Base-by-base conservation (phyloP, 257 asterid species). In the Ocimum tenuiflorum region DNA sequence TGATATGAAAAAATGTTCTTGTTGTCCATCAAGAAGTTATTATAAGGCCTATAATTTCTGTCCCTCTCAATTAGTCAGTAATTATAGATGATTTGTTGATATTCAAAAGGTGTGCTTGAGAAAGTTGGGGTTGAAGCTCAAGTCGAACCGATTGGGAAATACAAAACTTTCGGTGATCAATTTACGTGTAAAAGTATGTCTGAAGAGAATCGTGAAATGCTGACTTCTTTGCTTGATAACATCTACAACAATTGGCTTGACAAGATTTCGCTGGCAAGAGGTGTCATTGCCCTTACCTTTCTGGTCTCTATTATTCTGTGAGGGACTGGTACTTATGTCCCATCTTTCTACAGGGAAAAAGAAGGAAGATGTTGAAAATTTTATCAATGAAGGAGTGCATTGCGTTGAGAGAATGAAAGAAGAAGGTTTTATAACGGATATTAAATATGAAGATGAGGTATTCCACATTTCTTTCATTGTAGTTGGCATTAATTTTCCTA, bases 381-480 rank as follows among this genome's bases (percentile, higher is more conserved):
- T 85, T 70, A 71, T 87, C 45, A 79, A 87, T 69, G 83, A 87
- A 67, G 95, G 95, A 63, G 82, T 78, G 43, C 83, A 79, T 69
- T 74, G 79, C 69, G 73, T 82, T 62, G 87, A 79, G 50, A 78
- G 77, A 82, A 82, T 87, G 70, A 85, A 81, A 60, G 88, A 85
- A 77, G 88, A 81, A 63, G 86, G 89, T 70, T 85, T 86, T 83
- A 82, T 87, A 71, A 87, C 91, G 8, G 89, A 85, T 75, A 76
- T 87, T 48, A 87, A 85, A 72, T 87, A 87, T 39, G 88, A 87
- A 27, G 95, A 87, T 72, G 95, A 87, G 95, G 95, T 87, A 77
- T 43, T 15, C 41, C 17, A 35, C 35, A 18, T 33, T 56, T 36
- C 39, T 57, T 61, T 14, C 20, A 22, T 57, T 31, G 15, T 24